A percentile compares a stretch with the other conserved stretches of the same genome.
These are phyloP conservation scores for Fusarium papillatum DNA, from an alignment of 2,329 filamentous ascomycete species.

Conservation along the genomic window DNA sequence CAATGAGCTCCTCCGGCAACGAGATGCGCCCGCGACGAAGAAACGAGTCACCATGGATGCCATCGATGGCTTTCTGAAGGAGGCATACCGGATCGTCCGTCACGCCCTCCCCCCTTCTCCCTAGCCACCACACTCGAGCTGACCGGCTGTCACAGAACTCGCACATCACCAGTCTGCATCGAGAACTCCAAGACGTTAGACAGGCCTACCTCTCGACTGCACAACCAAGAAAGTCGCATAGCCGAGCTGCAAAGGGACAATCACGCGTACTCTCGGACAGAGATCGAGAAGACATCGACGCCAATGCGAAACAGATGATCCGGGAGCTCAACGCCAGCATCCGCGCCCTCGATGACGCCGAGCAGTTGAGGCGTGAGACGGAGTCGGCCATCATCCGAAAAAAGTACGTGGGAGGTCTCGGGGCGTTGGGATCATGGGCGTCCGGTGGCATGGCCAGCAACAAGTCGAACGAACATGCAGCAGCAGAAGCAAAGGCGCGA, in stretches of 20 bases:
- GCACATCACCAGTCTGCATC: slow-evolving; percentile 85
- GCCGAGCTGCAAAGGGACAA: slow-evolving; percentile 60
- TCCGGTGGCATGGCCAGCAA: slow-evolving; percentile 67
- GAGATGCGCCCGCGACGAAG: slow-evolving; percentile 63
- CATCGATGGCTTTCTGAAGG: slow-evolving; percentile 90
- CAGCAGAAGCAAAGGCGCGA: slow-evolving; percentile 78
- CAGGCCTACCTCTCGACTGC: slow-evolving; percentile 92
- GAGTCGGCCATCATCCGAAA: slow-evolving; percentile 78
- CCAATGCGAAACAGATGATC: slow-evolving; percentile 87
- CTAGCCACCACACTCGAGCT: slow-evolving; percentile 19
- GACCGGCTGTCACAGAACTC: slow-evolving; percentile 72
- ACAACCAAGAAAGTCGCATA: slow-evolving; percentile 70
- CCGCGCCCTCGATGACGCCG: slow-evolving; percentile 82
- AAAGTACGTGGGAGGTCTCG: slow-evolving; percentile 76
- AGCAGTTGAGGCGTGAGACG: slow-evolving; percentile 84
- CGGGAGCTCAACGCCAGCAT: slow-evolving; percentile 89
- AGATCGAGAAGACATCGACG: slow-evolving; percentile 89
- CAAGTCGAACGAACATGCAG: slow-evolving; percentile 74
- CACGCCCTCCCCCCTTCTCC: slow-evolving; percentile 34
- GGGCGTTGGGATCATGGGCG: slow-evolving; percentile 74
- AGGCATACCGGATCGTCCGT: slow-evolving; percentile 91
- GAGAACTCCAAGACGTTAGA: slow-evolving; percentile 85
- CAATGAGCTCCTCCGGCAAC: slow-evolving; percentile 75
- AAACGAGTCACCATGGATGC: slow-evolving; percentile 60
- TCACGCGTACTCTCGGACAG: slow-evolving; percentile 78